Conservation (phyloP, 2,329 filamentous ascomycete genomes). For the Graphiopsis chlorocephala region DNA sequence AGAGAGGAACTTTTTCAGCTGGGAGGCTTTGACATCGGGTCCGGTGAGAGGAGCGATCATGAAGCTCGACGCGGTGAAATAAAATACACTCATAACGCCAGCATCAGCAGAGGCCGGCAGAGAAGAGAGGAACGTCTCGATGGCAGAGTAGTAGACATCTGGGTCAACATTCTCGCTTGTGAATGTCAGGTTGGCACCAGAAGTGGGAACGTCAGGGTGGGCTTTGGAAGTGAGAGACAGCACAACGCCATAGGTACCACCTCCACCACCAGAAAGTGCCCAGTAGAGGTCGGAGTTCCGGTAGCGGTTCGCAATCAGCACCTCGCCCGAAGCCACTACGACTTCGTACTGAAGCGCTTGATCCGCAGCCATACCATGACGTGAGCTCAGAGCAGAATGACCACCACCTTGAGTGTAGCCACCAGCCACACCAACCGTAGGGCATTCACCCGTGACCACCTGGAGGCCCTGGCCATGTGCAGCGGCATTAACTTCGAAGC, state of each 20-base stretch:
- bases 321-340: constrained; percentile 49
- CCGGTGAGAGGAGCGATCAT: constrained; percentile 47
- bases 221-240: constrained; percentile 54
- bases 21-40: constrained; percentile 43
- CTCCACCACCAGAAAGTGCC: constrained; percentile 60
- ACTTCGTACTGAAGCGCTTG: constrained; percentile 50
- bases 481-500: constrained; percentile 48
- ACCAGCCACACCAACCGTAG: constrained; percentile 57
- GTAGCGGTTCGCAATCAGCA: constrained; percentile 47
- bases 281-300: constrained; percentile 60
- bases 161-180: constrained; percentile 22
- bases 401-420: constrained; percentile 62
- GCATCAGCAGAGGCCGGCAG: constrained; percentile 51
- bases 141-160: constrained; percentile 49
- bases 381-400: constrained; percentile 52
- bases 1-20: constrained; percentile 46
- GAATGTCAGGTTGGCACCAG: constrained; percentile 48
- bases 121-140: constrained; percentile 48
- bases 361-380: constrained; percentile 59
- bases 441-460: constrained; percentile 55
- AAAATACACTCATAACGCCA: constrained; percentile 50
- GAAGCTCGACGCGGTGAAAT: constrained; percentile 52
- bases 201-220: constrained; percentile 44
- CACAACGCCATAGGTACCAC: constrained; percentile 58
- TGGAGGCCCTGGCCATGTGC: constrained; percentile 47